phyloP scores from a whole-genome alignment of 23 red algal species.

The Gracilaria gracilis region DNA sequence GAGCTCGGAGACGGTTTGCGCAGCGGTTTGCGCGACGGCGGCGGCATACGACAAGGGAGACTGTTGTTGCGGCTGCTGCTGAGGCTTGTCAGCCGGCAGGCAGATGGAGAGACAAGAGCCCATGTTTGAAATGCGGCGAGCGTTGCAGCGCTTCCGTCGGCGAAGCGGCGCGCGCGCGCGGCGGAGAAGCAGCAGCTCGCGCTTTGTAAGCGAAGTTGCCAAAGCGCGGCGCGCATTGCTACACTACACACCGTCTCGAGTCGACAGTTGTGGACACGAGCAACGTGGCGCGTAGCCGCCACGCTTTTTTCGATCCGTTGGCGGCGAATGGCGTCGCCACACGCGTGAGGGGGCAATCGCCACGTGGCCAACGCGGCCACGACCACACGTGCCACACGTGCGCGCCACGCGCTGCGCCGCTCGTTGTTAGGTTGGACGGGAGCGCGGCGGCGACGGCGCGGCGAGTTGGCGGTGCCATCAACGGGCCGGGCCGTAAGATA shows the following conservation, averaged over 20 bases:
- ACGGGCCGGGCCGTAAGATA: not conserved
- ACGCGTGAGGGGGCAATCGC: too few relatives aligned
- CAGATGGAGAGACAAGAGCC: constrained; percentile 26
- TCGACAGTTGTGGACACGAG: too few relatives aligned
- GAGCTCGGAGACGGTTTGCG: constrained; percentile 5
- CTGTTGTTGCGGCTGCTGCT: constrained; percentile 7
- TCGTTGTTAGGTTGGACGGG: too few relatives aligned
- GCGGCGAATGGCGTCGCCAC: not conserved
- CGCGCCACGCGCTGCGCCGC: not conserved
- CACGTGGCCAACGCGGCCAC: too few relatives aligned
- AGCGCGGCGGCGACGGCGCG: too few relatives aligned
- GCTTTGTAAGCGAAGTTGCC: not conserved
- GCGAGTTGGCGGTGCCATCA: too few relatives aligned
- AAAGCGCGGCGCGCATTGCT: too few relatives aligned
- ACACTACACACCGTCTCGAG: too few relatives aligned
- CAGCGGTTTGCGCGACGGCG: constrained; percentile 20
- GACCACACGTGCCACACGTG: not conserved
- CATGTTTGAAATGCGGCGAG: not conserved
- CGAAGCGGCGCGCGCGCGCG: too few relatives aligned
- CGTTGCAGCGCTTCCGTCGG: too few relatives aligned
- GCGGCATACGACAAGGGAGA: constrained; percentile 1
- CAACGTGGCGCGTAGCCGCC: not conserved
- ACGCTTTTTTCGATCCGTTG: not conserved
- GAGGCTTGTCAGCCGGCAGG: constrained; percentile 22
- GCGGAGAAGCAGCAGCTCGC: too few relatives aligned